Conservation (phyloP, 805 yeast species). For the Tetrapisispora iriomotensis region DNA sequence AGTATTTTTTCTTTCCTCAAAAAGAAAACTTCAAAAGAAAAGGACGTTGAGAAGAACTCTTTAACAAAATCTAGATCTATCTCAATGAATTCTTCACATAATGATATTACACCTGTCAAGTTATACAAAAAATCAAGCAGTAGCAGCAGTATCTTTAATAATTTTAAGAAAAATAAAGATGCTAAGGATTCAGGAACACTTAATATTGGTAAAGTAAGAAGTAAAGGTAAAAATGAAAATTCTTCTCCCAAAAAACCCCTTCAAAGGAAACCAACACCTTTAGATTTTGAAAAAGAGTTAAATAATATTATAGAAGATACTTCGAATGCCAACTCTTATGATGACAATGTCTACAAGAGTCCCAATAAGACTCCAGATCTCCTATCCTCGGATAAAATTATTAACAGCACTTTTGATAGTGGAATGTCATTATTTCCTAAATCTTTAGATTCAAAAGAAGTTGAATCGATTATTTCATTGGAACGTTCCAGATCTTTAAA, state of each 20-base stretch:
- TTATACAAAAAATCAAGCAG: conserved; percentile 22
- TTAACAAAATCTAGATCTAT: conserved; percentile 14
- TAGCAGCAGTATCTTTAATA: conserved; percentile 22
- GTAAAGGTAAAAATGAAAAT: not conserved
- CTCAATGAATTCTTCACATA: conserved; percentile 6
- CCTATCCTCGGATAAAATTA: not conserved
- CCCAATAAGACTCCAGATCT: not conserved
- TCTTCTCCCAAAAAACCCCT: not conserved
- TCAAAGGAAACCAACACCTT: conserved; percentile 23
- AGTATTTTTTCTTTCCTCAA: conserved; percentile 25
- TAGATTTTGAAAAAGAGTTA: conserved; percentile 12
- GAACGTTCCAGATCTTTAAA: conserved; percentile 59
- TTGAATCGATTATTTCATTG: conserved; percentile 61
- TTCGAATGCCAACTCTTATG: not conserved
- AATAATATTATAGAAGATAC: not conserved
- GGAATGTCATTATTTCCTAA: conserved; percentile 67
- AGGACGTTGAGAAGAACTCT: conserved; percentile 1
- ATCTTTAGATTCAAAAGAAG: conserved; percentile 54
- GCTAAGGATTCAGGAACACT: not conserved
- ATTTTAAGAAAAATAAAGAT: conserved; percentile 16
- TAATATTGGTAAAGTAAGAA: not conserved
- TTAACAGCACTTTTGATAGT: conserved; percentile 16
- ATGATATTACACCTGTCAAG: conserved; percentile 13
- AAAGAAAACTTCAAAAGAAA: conserved; percentile 13
- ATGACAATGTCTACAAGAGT: not conserved